phyloP scores from a whole-genome alignment of 2,329 filamentous ascomycete species.

The Aureobasidium melanogenum region DNA sequence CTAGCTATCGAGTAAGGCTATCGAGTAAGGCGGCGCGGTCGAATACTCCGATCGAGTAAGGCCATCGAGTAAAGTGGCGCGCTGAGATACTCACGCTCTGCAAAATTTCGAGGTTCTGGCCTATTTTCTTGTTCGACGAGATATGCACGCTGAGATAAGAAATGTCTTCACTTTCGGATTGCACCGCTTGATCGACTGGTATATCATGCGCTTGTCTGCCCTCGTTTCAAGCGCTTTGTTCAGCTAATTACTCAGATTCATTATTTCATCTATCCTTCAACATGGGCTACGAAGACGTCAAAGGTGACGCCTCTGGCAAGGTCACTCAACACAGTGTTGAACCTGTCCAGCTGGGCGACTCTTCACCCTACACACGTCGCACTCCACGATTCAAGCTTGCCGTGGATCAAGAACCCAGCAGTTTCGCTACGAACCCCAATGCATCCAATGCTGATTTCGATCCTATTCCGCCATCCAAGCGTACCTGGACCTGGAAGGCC shows the following conservation, averaged over 20 bases:
- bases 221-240: background rate
- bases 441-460: background rate
- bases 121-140: background rate
- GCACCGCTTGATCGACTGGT: background rate
- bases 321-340: background rate
- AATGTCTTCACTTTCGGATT: no score
- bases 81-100: background rate
- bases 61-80: background rate
- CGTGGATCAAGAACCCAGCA: background rate
- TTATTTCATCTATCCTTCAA: no score
- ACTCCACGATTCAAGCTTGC: background rate
- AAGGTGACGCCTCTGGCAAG: background rate
- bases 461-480: background rate
- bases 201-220: background rate
- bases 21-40: background rate
- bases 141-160: background rate
- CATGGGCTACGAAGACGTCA: background rate
- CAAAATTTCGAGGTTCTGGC: background rate
- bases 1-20: no score
- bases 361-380: background rate
- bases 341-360: background rate
- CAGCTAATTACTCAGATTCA: no score
- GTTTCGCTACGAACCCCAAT: background rate
- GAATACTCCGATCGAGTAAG: no score
- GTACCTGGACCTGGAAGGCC: background rate